Evolutionary conservation across 805 yeast species (phyloP), one percentile per base, ranked within the genome.

Genomic region (Lachancea lanzarotensis): DNA sequence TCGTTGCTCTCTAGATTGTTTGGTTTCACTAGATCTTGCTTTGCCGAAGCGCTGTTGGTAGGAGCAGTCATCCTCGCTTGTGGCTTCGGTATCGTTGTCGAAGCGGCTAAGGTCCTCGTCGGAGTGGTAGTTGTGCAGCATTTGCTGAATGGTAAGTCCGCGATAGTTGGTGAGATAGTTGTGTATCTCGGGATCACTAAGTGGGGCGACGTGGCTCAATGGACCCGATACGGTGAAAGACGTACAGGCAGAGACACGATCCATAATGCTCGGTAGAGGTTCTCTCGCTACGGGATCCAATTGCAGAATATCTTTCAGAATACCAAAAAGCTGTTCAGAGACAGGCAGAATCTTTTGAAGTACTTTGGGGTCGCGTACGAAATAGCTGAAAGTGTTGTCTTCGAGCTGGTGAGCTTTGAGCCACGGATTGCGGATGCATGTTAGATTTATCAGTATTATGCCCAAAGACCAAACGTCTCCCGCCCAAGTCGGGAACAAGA

Each of bases 381-480:
- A 90, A 20, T 79, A 81, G 47, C 69, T 69, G 65, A 84, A 89
- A 0, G 95, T 76, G 33, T 74, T 66, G 55, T 82, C 88, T 36
- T 74, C 74, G 10, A 57, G 59, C 33, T 78, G 67, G 42, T 82
- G 75, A 10, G 95, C 95, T 53, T 82, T 79, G 41, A 86, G 76
- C 96, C 96, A 89, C 25, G 96, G 96, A 56, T 89, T 90, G 61
- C 95, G 74, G 35, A 85, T 81, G 52, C 95, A 85, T 10, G 86
- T 74, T 43, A 90, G 69, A 60, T 89, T 89, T 51, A 89, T 80
- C 45, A 89, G 68, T 18, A 89, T 81, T 30, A 89, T 81, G 2
- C 90, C 91, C 40, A 89, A 66, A 1, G 95, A 83, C 97, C 95
- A 89, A 25, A 87, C 75, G 57, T 88, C 96, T 38, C 95, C 89